phyloP scores from a whole-genome alignment of 2,329 filamentous ascomycete species.

The Fusarium hostae region DNA sequence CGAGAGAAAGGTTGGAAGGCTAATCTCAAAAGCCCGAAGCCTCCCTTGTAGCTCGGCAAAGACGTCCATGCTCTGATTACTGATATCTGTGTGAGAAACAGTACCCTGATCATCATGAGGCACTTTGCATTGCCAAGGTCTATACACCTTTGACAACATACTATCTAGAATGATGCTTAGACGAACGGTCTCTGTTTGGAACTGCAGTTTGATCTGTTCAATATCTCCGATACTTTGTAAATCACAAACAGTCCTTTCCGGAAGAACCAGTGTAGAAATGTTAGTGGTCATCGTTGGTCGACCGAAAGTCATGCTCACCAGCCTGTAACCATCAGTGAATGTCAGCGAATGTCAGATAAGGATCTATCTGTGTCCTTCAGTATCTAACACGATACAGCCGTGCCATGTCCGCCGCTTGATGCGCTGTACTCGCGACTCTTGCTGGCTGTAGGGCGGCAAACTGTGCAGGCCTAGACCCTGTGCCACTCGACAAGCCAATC shows the following conservation, averaged over 20 bases:
- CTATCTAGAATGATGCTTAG: not conserved
- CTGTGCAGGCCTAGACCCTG: not conserved
- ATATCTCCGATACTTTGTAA: rapidly evolving
- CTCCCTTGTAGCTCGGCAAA: not conserved
- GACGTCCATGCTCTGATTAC: not conserved
- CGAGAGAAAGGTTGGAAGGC: not conserved
- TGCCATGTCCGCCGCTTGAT: not conserved
- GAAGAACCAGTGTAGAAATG: too few relatives aligned
- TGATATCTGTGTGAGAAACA: not conserved
- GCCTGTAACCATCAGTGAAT: too few relatives aligned
- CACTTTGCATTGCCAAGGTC: not conserved
- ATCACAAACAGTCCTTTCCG: not conserved
- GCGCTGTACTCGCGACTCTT: not conserved
- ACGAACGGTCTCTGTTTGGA: not conserved
- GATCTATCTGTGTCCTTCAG: too few relatives aligned
- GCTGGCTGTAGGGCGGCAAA: not conserved
- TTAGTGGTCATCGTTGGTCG: not conserved
- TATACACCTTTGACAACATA: not conserved
- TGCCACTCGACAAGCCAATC: not conserved
- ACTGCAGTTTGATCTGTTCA: not conserved
- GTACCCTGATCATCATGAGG: not conserved
- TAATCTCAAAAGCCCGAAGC: not conserved
- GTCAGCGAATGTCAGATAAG: too few relatives aligned
- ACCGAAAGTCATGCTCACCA: not conserved
- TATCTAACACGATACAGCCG: not conserved